Percentiles rank a stretch among this genome's conserved stretches.
phyloP scores from a whole-genome alignment of 805 yeast species.

The Groenewaldozyma tartarivorans region DNA sequence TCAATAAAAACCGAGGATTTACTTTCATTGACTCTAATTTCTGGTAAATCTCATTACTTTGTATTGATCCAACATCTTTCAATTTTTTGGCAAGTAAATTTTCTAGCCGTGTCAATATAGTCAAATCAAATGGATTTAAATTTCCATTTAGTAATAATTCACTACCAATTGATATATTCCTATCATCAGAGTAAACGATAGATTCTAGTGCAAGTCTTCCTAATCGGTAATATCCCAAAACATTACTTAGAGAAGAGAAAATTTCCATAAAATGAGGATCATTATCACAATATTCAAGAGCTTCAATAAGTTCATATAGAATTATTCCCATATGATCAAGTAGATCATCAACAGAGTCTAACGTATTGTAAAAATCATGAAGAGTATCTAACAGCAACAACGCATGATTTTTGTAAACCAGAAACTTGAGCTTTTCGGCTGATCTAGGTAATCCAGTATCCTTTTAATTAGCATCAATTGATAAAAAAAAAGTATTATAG shows the following conservation, averaged over 20 bases:
- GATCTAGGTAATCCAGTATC: conserved; percentile 48
- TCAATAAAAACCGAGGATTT: conserved; percentile 4
- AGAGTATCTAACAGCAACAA: conserved; percentile 46
- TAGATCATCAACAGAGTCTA: conserved; percentile 22
- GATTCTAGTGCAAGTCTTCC: conserved; percentile 18
- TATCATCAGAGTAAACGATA: conserved; percentile 11
- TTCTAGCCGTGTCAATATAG: conserved; percentile 11
- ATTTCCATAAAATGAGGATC: conserved; percentile 18
- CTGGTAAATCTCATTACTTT: conserved; percentile 1
- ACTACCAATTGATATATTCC: conserved; percentile 12
- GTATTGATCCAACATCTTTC: conserved; percentile 10
- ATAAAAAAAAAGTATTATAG: neutral
- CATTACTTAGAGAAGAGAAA: conserved; percentile 11
- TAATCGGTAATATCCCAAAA: conserved; percentile 16
- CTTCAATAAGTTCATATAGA: conserved; percentile 54
- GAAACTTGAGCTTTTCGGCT: conserved; percentile 61
- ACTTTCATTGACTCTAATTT: conserved; percentile 1
- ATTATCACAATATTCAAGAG: conserved; percentile 31
- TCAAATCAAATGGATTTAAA: conserved; percentile 4
- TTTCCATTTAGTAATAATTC: conserved; percentile 1
- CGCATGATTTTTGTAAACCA: conserved; percentile 77
- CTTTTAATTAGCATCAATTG: conserved; percentile 6
- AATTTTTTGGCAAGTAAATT: conserved; percentile 12
- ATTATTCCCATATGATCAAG: conserved; percentile 31
- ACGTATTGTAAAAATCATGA: conserved; percentile 17